Evolutionary conservation across 306 rosid species (phyloP), one percentile per base, ranked within the genome.

Genomic region (Castanea sativa): DNA sequence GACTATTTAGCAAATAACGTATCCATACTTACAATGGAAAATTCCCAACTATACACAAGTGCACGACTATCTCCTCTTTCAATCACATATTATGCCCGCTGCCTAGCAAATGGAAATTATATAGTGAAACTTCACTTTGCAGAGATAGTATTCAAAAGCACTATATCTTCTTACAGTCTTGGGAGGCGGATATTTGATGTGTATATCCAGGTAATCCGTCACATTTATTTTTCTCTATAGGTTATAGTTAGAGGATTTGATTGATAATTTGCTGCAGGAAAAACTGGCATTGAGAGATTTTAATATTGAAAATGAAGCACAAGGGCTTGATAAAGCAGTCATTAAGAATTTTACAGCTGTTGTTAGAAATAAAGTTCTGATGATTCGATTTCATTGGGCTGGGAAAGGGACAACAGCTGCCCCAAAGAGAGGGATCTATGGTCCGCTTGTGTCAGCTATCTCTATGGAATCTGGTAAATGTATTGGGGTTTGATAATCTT

Each of bases 101-200:
- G 94, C 91, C 78, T 91, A 82, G 90, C 82, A 63, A 87, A 87
- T 85, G 92, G 94, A 68, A 88, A 85, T 71, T 91, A 88, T 74
- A 85, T 78, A 4, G 83, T 91, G 57, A 87, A 74, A 55, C 85
- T 91, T 21, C 88, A 85, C 75, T 91, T 91, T 58, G 90, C 91
- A 2, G 94, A 91, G 78, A 83, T 87, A 83, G 76, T 59, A 43
- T 83, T 91, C 55, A 78, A 84, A 14, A 86, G 84, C 23, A 87
- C 74, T 55, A 78, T 70, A 65, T 88, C 91, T 56, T 91, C 74
- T 72, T 76, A 7, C 10, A 81, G 94, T 72, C 87, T 87, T 80
- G 95, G 92, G 79, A 87, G 75, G 80, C 90, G 92, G 69, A 35
- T 87, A 68, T 91, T 90, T 83, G 87, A 90, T 76, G 84, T 88